A percentile compares a stretch with the other conserved stretches of the same genome.
Evolutionary conservation across 2,329 filamentous ascomycete genomes (phyloP).

Genomic region (Aspergillus neoniger): DNA sequence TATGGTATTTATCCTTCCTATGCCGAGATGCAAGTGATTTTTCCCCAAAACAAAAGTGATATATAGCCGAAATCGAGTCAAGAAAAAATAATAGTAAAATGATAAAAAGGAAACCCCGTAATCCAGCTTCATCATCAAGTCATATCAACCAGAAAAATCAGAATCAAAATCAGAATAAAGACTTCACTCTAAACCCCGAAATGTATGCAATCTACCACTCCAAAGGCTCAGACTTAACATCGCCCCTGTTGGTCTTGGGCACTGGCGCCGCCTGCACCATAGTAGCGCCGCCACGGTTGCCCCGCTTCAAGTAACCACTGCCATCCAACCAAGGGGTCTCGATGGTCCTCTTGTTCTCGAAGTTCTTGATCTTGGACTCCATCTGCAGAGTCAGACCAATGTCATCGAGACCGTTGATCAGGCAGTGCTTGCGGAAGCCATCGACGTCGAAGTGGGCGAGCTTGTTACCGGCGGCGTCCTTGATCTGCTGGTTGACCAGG

Average conservation of each 20-base stretch:
- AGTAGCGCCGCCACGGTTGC: constrained; percentile 56
- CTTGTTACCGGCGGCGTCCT: constrained; percentile 70
- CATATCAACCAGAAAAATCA: neutral
- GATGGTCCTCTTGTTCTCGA: constrained; percentile 74
- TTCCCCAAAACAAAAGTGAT: constrained; percentile 34
- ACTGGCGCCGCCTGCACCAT: constrained; percentile 69
- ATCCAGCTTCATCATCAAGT: neutral
- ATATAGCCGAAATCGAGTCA: constrained; percentile 7
- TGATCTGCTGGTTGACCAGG: constrained; percentile 80
- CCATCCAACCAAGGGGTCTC: constrained; percentile 93
- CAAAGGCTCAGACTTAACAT: constrained; percentile 79
- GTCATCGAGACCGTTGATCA: constrained; percentile 91
- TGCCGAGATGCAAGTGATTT: neutral
- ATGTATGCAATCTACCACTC: constrained; percentile 68
- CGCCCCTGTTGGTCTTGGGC: constrained; percentile 84
- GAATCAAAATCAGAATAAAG: neutral
- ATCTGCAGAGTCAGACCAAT: constrained; percentile 93
- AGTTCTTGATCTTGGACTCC: constrained; percentile 82
- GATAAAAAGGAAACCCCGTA: neutral
- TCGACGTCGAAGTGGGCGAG: constrained; percentile 85
- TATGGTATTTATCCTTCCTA: neutral
- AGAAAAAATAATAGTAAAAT: neutral
- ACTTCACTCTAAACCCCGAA: neutral
- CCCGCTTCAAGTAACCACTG: constrained; percentile 69
- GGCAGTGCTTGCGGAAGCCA: constrained; percentile 89